Evolutionary conservation across 192 early-diverging fungal species (phyloP).

Genomic region (Backusella australiensis): DNA sequence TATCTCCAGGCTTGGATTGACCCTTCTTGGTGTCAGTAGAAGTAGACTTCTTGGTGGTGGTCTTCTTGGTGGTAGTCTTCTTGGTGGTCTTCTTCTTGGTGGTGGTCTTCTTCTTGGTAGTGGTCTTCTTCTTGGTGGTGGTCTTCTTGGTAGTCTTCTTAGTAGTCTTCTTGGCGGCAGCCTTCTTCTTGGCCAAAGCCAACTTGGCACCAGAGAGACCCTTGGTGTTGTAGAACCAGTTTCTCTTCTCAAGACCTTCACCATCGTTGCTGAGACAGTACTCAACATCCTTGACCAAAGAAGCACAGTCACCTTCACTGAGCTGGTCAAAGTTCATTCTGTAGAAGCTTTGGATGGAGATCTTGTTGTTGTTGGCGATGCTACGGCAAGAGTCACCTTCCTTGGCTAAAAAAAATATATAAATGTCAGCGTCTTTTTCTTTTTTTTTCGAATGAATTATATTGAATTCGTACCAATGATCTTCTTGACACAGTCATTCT

Average conservation of each 20-base stretch:
- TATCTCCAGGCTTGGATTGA: slow-evolving; percentile 12
- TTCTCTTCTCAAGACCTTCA: background rate
- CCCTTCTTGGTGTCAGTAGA: background rate
- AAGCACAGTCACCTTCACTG: slow-evolving; percentile 7
- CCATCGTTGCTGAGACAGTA: slow-evolving; percentile 20
- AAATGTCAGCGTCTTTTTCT: background rate
- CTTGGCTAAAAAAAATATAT: background rate
- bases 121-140: background rate
- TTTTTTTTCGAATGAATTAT: background rate
- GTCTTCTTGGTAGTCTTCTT: slow-evolving; percentile 6
- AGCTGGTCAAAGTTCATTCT: slow-evolving; percentile 13
- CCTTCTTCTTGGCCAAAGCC: slow-evolving; percentile 5
- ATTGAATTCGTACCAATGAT: slow-evolving; percentile 8
- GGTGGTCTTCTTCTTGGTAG: background rate
- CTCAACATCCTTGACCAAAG: background rate
- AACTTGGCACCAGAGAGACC: slow-evolving; percentile 1
- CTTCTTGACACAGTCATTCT: slow-evolving; percentile 2
- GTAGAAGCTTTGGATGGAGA: slow-evolving; percentile 13
- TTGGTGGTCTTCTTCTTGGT: slow-evolving; percentile 11
- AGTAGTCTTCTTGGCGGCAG: background rate
- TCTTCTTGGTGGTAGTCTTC: slow-evolving; percentile 17
- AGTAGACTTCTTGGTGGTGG: slow-evolving; percentile 8
- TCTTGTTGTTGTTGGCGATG: slow-evolving; percentile 5
- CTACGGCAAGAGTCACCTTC: slow-evolving; percentile 16
- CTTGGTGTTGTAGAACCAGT: background rate